phyloP scores from a whole-genome alignment of 139 green algal genomes.

The Auxenochlorella pyrenoidosa region DNA sequence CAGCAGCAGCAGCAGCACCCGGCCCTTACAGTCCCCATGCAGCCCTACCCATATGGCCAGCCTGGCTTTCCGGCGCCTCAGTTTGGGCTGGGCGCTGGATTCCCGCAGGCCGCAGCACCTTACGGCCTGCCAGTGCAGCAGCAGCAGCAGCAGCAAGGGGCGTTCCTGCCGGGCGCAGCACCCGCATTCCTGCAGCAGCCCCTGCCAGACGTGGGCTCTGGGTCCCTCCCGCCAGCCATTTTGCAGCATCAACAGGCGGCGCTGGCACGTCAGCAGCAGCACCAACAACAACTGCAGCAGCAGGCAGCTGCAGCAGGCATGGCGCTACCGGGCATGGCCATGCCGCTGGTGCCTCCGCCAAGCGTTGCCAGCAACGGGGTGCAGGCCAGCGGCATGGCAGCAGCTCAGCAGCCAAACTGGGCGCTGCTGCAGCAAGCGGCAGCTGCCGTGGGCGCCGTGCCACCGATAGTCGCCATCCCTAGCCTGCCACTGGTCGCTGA shows the following conservation, averaged over 20 bases:
- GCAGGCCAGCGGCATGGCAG: neutral
- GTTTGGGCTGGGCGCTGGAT: neutral
- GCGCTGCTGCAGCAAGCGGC: neutral
- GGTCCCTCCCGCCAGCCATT: slow-evolving; percentile 1
- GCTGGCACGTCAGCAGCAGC: neutral
- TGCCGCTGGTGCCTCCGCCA: neutral
- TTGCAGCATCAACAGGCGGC: slow-evolving; percentile 25
- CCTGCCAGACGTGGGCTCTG: neutral
- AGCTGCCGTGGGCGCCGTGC: neutral
- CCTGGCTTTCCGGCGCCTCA: neutral
- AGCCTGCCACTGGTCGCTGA: neutral
- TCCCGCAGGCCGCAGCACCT: neutral
- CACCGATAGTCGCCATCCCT: neutral
- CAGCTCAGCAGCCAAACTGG: neutral
- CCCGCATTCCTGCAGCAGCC: neutral
- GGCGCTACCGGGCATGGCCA: neutral
- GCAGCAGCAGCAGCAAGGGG: neutral
- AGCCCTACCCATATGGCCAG: neutral
- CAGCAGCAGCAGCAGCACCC: neutral
- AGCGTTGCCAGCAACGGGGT: neutral
- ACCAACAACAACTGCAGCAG: neutral
- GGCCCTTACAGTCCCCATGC: neutral
- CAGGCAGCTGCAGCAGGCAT: neutral
- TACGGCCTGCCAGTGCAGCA: too few relatives aligned
- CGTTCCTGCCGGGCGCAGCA: neutral